Evolutionary conservation across 768 basidiomycete species (phyloP).

Genomic region (Boletus patriciae): DNA sequence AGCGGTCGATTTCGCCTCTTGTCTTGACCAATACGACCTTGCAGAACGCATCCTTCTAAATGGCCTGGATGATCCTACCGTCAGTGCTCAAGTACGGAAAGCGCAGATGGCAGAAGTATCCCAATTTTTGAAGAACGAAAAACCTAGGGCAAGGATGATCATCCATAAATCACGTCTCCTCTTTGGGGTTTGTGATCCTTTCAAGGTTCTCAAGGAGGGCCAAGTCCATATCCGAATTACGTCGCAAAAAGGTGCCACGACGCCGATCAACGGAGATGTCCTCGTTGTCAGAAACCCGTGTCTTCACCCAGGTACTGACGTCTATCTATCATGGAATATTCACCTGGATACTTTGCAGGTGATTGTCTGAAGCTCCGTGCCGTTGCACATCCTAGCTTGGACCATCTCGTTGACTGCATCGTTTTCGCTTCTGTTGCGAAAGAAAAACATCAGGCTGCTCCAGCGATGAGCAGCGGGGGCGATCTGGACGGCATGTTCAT

Average conservation of each 20-base stretch:
- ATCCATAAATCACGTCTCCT: conserved; percentile 61
- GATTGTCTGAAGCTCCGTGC: conserved; percentile 67
- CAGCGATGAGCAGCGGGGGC: conserved; percentile 70
- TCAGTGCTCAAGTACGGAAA: conserved; percentile 43
- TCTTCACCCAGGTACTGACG: conserved; percentile 55
- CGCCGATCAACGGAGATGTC: conserved; percentile 59
- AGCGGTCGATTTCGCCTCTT: conserved; percentile 59
- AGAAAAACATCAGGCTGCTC: conserved; percentile 59
- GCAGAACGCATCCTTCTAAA: conserved; percentile 56
- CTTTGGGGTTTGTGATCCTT: conserved; percentile 70
- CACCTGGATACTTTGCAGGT: conserved; percentile 34
- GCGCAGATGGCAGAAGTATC: conserved; percentile 52
- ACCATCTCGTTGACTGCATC: conserved; percentile 64
- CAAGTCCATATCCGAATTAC: conserved; percentile 64
- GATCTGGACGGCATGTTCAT: conserved; percentile 52
- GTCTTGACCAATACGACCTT: conserved; percentile 45
- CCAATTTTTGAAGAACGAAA: conserved; percentile 52
- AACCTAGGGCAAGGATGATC: conserved; percentile 56
- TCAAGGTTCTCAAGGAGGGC: conserved; percentile 59
- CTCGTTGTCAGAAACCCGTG: conserved; percentile 69
- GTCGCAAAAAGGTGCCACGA: conserved; percentile 50
- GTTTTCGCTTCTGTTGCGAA: conserved; percentile 61
- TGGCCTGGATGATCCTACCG: conserved; percentile 47
- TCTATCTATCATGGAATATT: neutral
- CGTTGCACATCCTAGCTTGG: conserved; percentile 47